Base-by-base conservation (phyloP, 1,284 basidiomycete genomes). In the Tylopilus orsonianus region DNA sequence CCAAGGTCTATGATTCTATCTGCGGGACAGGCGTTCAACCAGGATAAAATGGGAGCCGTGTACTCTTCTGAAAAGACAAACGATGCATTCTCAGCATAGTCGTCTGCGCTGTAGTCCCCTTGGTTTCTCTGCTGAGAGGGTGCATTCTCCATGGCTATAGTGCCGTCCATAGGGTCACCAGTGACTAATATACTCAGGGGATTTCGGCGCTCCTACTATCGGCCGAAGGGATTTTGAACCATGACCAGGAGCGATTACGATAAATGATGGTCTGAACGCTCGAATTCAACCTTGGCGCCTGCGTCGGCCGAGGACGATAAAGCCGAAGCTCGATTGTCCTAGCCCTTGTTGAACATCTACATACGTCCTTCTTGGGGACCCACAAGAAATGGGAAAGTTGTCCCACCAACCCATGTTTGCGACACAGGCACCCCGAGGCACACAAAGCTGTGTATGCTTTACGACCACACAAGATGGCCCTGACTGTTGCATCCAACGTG, bases 1-100 rank as follows among this genome's bases (percentile, higher is more conserved):
- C 91, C 90, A 33, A 93, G 71, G 60, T 93, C 91, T 36, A 88
- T 71, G 48, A 93, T 83, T 37, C 71, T 70, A 55, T 93, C 86
- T 2, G 87, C 87, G 0, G 77, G 74, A 55, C 77, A 57, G 0
- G 87, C 73, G 22, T 76, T 65, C 14, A 93, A 75, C n/a, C 90
- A 70, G 4, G 73, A 69, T 8, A 91, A 66, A 18, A 93, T 74
- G 2, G 84, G 75, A 0, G 74, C 64, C 0, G 83, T 85, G 64
- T 77, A 83, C 12, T 73, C 71, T n/a, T 77, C 57, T 0, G 87
- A 87, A 64, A 90, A 93, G 22, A 91, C 88, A 59, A 89, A 93
- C 5, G 80, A 67, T 7, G 79, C 83, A 8, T 69, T 72, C 48
- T 73, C 71, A 67, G 79, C 80, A 63, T 90, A 89, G 36, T 70